Base-by-base conservation (phyloP, 345 rosid species). In the Eucalyptus virginea region DNA sequence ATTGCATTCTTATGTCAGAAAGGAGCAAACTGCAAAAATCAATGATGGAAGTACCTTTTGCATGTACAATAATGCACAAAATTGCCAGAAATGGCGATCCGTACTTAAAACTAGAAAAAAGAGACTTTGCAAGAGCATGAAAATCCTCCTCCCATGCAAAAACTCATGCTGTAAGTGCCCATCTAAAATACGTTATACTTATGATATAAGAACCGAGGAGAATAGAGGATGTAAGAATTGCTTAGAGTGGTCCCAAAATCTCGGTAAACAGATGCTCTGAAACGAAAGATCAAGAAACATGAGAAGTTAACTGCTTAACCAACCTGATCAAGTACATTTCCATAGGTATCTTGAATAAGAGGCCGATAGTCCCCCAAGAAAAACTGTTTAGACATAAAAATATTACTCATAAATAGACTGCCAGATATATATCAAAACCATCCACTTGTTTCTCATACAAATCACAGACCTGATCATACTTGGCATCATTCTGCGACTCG, bases 341-440 rank as follows among this genome's bases (percentile, higher is more conserved):
- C 99, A 65, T 92, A 88, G 87, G 95, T 90, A 93, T 98, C 99
- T 88, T 96, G 98, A 88, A 96, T 89, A 89, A 98, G 90, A 26
- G 99, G 99, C 49, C 99, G 99, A 92, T 96, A 98, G 92, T 98
- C 99, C 91, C 99, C 99, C 54, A 98, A 96, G 94, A 95, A 98
- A 91, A 98, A 98, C 99, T 98, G 96, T 89, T 87, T 86, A 87
- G 87, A 56, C 90, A 87, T 16, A 37, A 87, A 87, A 42, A 51
- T 65, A 54, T 51, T 87, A 34, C 65, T 87, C 42, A 24, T n/a
- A 28, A 45, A 87, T 58, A 32, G 48, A 48, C 85, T 24, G 69
- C 87, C n/a, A 47, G 87, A 21, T 81, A 86, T 40, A 34, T 21
- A 87, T 85, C 42, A 23, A 89, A 88, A 37, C 67, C 83, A 77